Evolutionary conservation across 805 yeast genomes (phyloP), one percentile per base, ranked within the genome.

Genomic region (Yamadazyma olivae): DNA sequence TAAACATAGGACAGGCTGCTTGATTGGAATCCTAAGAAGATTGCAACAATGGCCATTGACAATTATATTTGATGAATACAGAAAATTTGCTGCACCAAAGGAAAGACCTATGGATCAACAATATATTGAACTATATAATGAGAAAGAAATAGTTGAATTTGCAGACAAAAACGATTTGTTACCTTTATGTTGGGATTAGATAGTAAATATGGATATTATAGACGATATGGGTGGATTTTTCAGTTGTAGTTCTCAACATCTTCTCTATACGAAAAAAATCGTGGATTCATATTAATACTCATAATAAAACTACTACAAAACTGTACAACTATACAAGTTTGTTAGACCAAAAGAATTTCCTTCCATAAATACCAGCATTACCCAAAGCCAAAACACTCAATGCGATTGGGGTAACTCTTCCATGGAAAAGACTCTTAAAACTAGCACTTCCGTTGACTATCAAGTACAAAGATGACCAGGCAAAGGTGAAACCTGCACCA

Each of bases 81-180:
- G 99, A 41, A 74, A 91, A 51, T 93, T 89, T 65, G 95, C 98
- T 6, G 83, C 83, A 35, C 99, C 99, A 7, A 93, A 93, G 59
- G 93, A 89, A 39, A 71, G 99, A 45, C 95, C 97, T 12, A 70
- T 93, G 67, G 99, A 93, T 61, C 96, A 89, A 57, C 96, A 91
- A 57, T 84, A 91, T 51, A 91, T 91, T 41, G 99, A 93, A 61
- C 69, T 88, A 69, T 91, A 84, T 56, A 83, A 89, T 50, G 85
- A 79, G 34, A 54, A 63, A 4, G 81, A 75, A 38, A 76, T 85
- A n/a, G 70, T 67, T 12, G 57, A 70, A 30, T 71, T 67, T 45
- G 89, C 89, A 4, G 48, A 51, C 4, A 55, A 67, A 26, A 63
- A 71, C 27, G 56, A 68, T 6, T 77, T 89, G 76, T 57, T 87